Base-by-base conservation (phyloP, 129 eudicot species). In the Flaveria brownii region DNA sequence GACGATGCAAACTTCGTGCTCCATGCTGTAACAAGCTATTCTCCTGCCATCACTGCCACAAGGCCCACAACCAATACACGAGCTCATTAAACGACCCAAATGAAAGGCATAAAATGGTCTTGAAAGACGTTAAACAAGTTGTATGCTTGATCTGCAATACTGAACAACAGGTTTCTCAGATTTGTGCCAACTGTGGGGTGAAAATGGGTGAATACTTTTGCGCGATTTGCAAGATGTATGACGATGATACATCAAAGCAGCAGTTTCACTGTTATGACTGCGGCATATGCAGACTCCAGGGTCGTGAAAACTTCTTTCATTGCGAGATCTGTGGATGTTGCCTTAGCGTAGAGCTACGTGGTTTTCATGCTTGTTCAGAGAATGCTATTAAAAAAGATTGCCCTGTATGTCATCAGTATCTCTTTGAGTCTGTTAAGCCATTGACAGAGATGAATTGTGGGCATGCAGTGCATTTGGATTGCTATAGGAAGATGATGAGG, bases 221-320 rank as follows among this genome's bases (percentile, higher is more conserved):
- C 52, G 51, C 78, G 20, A 87, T 86, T 36, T 88, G 97, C 84
- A 88, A 77, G 50, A 74, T 91, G 84, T 91, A 78, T 18, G 97
- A 88, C 73, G 97, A 91, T 69, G 90, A 88, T 61, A 81, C 78
- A 30, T 42, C 76, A 39, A 91, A 85, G 46, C 42, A 72, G 51
- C 92, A 88, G 85, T 88, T 88, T 61, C 97, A 88, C 50, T 88
- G 97, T 60, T 72, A 81, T 69, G 92, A 86, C 2, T 91, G 95
- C 72, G 97, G 97, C 26, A 74, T 91, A 62, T 91, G 97, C 90
- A 91, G 95, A 81, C 90, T 87, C 25, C 86, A 88, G 8, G 97
- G 92, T 72, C 92, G 87, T 9, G 89, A 86, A 5, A 85, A 85
- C 39, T 85, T 46, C 83, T 91, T 82, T 62, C 97, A 88, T 70